These are phyloP conservation scores for Bifiguratus adelaidae DNA, from an alignment of 192 early-diverging fungal species.

Conservation along the genomic window DNA sequence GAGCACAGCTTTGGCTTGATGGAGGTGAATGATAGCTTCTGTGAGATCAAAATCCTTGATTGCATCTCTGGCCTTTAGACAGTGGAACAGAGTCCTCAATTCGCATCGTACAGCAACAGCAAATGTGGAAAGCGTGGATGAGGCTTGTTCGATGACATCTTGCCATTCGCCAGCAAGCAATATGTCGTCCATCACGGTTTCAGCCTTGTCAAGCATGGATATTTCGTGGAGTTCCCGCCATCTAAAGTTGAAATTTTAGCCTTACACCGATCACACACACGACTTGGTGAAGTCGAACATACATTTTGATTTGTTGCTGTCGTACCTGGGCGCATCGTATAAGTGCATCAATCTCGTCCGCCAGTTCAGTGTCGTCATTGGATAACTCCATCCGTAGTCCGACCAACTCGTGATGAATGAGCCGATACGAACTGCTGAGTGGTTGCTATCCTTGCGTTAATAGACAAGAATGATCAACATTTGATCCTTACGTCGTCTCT, in stretches of 20 bases:
- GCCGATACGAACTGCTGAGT: slow-evolving; percentile 6
- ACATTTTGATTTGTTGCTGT: slow-evolving; percentile 14
- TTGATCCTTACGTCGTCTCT: slow-evolving; percentile 14
- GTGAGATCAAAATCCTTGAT: slow-evolving; percentile 34
- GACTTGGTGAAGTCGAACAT: background rate
- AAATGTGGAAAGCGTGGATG: too few relatives aligned
- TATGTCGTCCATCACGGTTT: slow-evolving; percentile 1
- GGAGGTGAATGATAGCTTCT: slow-evolving; percentile 26
- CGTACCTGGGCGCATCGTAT: slow-evolving; percentile 8
- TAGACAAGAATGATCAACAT: background rate
- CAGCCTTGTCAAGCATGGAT: slow-evolving; percentile 15
- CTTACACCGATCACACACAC: slow-evolving; percentile 10
- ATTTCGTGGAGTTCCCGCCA: slow-evolving; percentile 9
- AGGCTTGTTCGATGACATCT: too few relatives aligned
- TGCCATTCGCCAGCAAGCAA: slow-evolving; percentile 2
- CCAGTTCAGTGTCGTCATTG: background rate
- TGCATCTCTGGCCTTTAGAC: slow-evolving; percentile 17
- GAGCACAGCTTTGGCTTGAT: slow-evolving; percentile 16
- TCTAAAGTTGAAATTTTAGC: slow-evolving; percentile 20
- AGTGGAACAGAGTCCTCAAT: slow-evolving; percentile 15
- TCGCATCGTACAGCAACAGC: slow-evolving; percentile 26
- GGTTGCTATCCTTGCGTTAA: background rate
- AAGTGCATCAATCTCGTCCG: slow-evolving; percentile 1
- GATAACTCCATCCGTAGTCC: background rate
- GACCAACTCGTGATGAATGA: slow-evolving; percentile 1